Evolutionary conservation across 2,329 filamentous ascomycete genomes (phyloP), one percentile per base, ranked within the genome.

Genomic region (Pleoardoris graminearum): DNA sequence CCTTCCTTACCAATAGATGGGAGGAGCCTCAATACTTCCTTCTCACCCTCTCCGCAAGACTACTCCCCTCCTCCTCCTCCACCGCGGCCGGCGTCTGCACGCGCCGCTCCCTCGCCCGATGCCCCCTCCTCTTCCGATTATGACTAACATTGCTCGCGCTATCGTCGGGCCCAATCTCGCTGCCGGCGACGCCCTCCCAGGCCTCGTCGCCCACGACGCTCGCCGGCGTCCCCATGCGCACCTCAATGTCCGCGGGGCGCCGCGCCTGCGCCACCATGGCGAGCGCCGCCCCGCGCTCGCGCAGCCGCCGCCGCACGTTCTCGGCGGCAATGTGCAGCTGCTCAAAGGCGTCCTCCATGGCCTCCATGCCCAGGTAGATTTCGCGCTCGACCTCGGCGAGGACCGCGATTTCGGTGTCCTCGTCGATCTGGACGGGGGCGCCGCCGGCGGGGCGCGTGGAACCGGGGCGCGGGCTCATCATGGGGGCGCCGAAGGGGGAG

Each of bases 341-440:
- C 76, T 97, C 93, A 63, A 97, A 97, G 0, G 92, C 91, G 68
- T 97, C 91, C 73, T 97, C 93, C 21, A 97, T 82, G 0, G 86
- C 86, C 75, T 97, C 93, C 93, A 97, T 97, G 56, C 92, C 90
- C 29, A 85, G 82, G 75, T 93, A 97, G 52, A 97, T 96, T 67
- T 96, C 91, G 6, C 91, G 85, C 74, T 97, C 93, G 33, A 97
- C 86, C 74, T 97, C 93, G 7, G 91, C 91, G 5, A 97, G 81
- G 1, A 90, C 89, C 0, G 89, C 89, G 65, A 97, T 92, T 71
- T 97, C 93, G 48, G 90, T 90, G 67, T 97, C 93, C 72, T 97
- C 93, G 69, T 97, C 93, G 53, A 96, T 84, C 3, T 91, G 92
- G 3, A 97, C 92, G 2, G 86, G 87, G 0, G 85, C 87, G n/a